Conservation (phyloP, 2,329 filamentous ascomycete genomes). For the Celoporthe dispersa region DNA sequence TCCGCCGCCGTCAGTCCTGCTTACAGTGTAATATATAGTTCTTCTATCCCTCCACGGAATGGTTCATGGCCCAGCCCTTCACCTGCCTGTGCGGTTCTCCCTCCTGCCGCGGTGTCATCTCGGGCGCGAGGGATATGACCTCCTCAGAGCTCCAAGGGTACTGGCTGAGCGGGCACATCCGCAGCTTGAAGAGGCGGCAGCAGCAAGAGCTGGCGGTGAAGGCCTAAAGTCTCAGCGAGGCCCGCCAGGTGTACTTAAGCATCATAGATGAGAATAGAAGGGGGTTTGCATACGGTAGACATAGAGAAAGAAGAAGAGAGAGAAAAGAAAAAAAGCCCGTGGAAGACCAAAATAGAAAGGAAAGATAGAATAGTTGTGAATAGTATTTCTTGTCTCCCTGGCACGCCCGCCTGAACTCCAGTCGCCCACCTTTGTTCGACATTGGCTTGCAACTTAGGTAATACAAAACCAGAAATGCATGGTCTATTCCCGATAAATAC, state of each 20-base stretch:
- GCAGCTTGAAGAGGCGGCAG: slow-evolving; percentile 52
- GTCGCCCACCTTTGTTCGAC: background rate
- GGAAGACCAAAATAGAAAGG: background rate
- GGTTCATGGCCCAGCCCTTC: slow-evolving; percentile 75
- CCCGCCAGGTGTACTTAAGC: background rate
- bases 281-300: background rate
- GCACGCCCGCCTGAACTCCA: slow-evolving; percentile 2
- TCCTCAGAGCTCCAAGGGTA: slow-evolving; percentile 57
- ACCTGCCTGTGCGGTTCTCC: slow-evolving; percentile 63
- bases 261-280: background rate
- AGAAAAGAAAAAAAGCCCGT: background rate
- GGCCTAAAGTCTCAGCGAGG: background rate
- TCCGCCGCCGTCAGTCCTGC: background rate
- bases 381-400: background rate
- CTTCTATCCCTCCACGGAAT: slow-evolving; percentile 78
- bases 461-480: slow-evolving; percentile 1
- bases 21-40: slow-evolving; percentile 47
- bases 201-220: slow-evolving; percentile 4
- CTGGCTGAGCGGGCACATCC: slow-evolving; percentile 67
- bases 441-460: background rate
- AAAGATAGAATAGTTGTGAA: slow-evolving; percentile 1
- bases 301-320: background rate
- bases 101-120: slow-evolving; percentile 64
- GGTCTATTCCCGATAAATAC: background rate
- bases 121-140: slow-evolving; percentile 65